Evolutionary conservation across 768 basidiomycete genomes (phyloP).

Genomic region (Mycena galericulata): DNA sequence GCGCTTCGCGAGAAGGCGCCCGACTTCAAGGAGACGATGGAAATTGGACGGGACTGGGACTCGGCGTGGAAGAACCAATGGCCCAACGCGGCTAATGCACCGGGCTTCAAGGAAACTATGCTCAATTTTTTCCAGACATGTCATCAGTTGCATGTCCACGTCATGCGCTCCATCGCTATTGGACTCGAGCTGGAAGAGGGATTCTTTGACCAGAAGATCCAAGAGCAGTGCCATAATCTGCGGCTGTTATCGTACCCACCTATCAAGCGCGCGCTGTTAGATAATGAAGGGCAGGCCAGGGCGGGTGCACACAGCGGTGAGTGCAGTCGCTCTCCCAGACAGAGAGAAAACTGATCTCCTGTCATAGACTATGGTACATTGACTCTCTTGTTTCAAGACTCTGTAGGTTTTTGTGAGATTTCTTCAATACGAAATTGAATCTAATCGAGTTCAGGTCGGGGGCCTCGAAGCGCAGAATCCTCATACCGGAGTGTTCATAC

Average conservation of each 20-base stretch:
- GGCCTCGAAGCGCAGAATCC: constrained; percentile 88
- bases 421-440: neutral
- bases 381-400: constrained; percentile 85
- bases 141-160: constrained; percentile 77
- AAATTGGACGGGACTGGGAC: constrained; percentile 90
- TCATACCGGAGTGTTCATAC: constrained; percentile 75
- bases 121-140: constrained; percentile 78
- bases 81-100: constrained; percentile 73
- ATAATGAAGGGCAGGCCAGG: constrained; percentile 76
- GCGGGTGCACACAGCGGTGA: constrained; percentile 86
- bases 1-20: constrained; percentile 79
- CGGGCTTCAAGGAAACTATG: constrained; percentile 80
- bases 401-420: constrained; percentile 48
- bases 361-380: constrained; percentile 82
- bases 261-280: constrained; percentile 69
- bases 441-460: constrained; percentile 62
- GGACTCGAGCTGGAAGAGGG: constrained; percentile 78
- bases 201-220: constrained; percentile 81
- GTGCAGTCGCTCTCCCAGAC: neutral
- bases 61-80: constrained; percentile 82
- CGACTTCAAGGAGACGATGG: constrained; percentile 88
- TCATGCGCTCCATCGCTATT: constrained; percentile 90
- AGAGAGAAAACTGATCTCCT: neutral
- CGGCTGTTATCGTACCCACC: constrained; percentile 86
- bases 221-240: constrained; percentile 85